phyloP scores from a whole-genome alignment of 1,284 basidiomycete species.

The Ceratobasidium theobromae region DNA sequence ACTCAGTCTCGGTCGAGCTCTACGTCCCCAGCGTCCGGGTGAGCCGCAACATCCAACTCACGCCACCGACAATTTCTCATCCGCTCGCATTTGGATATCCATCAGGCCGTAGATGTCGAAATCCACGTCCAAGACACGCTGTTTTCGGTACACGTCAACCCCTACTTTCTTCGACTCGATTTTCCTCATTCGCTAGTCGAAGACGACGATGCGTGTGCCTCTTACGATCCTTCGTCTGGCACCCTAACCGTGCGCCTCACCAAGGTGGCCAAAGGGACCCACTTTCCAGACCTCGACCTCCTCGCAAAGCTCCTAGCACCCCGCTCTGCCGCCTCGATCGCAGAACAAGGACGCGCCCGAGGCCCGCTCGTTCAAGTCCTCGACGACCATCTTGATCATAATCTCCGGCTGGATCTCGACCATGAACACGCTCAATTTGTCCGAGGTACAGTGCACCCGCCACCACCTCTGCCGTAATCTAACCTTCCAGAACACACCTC shows the following conservation, averaged over 20 bases:
- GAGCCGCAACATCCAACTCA: constrained; percentile 42
- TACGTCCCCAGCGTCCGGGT: constrained; percentile 80
- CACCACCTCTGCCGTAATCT: constrained; percentile 18
- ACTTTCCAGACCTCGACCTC: constrained; percentile 73
- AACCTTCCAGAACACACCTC: not conserved
- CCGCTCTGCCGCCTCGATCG: constrained; percentile 46
- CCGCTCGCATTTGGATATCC: constrained; percentile 31
- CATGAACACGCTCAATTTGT: constrained; percentile 58
- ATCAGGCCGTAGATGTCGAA: constrained; percentile 76
- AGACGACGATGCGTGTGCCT: constrained; percentile 67
- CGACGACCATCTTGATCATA: constrained; percentile 43
- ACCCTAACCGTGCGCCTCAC: constrained; percentile 68
- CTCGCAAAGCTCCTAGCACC: constrained; percentile 73
- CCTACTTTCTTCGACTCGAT: constrained; percentile 76
- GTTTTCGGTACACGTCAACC: constrained; percentile 73
- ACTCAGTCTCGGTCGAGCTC: constrained; percentile 59
- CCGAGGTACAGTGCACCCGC: constrained; percentile 49
- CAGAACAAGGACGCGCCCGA: not conserved
- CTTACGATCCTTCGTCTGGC: constrained; percentile 70
- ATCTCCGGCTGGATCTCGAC: constrained; percentile 47
- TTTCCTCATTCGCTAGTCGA: constrained; percentile 57
- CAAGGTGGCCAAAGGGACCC: constrained; percentile 63
- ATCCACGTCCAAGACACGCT: constrained; percentile 69
- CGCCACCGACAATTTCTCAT: constrained; percentile 22
- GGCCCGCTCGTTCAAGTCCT: constrained; percentile 67